Percentiles rank a stretch among this genome's conserved stretches.
phyloP scores from a whole-genome alignment of 2,329 filamentous ascomycete species.

The Alternaria sp. region DNA sequence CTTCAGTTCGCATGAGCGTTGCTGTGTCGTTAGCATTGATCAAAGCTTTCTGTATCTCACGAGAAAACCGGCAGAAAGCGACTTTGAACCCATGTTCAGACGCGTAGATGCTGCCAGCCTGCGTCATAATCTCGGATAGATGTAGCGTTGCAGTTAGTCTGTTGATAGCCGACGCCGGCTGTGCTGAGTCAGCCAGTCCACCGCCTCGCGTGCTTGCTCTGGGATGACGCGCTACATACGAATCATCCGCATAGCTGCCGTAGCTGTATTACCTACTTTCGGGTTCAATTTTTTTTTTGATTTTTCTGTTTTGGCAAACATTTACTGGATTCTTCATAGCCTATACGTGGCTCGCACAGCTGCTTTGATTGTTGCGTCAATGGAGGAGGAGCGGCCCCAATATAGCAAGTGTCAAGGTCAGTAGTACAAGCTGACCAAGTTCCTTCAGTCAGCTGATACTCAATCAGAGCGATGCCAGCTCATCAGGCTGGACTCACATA shows the following conservation, averaged over 20 bases:
- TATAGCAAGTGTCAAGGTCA: neutral
- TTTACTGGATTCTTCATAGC: neutral
- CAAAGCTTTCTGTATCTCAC: neutral
- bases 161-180: neutral
- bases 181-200: constrained; percentile 5
- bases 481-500: neutral
- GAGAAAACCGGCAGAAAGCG: neutral
- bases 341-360: neutral
- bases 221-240: neutral
- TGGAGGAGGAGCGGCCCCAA: neutral
- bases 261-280: neutral
- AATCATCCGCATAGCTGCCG: neutral
- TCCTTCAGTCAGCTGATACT: neutral
- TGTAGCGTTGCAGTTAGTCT: neutral
- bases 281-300: neutral
- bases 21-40: neutral
- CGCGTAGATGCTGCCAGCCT: neutral
- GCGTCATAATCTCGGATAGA: constrained; percentile 4
- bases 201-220: neutral
- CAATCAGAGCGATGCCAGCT: neutral
- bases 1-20: neutral
- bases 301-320: neutral
- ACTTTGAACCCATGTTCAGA: neutral
- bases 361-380: neutral
- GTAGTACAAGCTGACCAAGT: too few species aligned